Evolutionary conservation across 2,329 filamentous ascomycete species (phyloP).

Genomic region (Ophiocordyceps camponoti-floridani): DNA sequence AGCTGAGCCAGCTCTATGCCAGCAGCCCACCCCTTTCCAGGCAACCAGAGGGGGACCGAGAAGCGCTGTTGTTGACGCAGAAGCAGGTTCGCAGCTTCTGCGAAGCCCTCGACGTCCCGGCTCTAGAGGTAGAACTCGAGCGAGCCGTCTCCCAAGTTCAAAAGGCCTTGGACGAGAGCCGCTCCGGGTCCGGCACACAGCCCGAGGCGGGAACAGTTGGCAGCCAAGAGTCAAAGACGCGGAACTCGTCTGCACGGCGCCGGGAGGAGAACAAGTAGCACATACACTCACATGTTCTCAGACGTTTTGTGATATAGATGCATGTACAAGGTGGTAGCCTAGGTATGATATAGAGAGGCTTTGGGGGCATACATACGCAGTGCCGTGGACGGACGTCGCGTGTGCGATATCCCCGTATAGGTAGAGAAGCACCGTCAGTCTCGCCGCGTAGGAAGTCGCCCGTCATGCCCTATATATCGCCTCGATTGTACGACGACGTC

Average conservation of each 20-base stretch:
- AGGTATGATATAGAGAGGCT: not conserved
- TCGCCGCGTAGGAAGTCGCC: not conserved
- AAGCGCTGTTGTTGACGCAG: conserved; percentile 26
- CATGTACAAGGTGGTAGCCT: not conserved
- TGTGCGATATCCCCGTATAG: not conserved
- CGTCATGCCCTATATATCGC: not conserved
- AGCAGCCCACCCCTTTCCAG: conserved; percentile 11
- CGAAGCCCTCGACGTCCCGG: conserved; percentile 46
- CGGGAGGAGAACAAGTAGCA: conserved; percentile 1
- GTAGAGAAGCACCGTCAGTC: not conserved
- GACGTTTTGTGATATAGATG: not conserved
- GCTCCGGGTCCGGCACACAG: conserved; percentile 5
- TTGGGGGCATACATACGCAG: not conserved
- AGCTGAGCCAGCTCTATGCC: conserved; percentile 57
- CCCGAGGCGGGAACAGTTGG: not conserved
- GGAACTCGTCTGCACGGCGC: conserved; percentile 1
- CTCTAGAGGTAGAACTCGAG: conserved; percentile 55
- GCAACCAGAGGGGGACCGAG: conserved; percentile 8
- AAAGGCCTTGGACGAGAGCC: conserved; percentile 23
- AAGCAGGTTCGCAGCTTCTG: conserved; percentile 39
- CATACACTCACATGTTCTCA: not conserved
- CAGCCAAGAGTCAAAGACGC: not conserved
- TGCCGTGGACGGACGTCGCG: not conserved
- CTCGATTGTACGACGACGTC: not conserved
- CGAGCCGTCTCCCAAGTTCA: conserved; percentile 61